These are phyloP conservation scores for Musa troglodytarum DNA, from an alignment of 176 grass and related monocot genomes.

Conservation along the genomic window DNA sequence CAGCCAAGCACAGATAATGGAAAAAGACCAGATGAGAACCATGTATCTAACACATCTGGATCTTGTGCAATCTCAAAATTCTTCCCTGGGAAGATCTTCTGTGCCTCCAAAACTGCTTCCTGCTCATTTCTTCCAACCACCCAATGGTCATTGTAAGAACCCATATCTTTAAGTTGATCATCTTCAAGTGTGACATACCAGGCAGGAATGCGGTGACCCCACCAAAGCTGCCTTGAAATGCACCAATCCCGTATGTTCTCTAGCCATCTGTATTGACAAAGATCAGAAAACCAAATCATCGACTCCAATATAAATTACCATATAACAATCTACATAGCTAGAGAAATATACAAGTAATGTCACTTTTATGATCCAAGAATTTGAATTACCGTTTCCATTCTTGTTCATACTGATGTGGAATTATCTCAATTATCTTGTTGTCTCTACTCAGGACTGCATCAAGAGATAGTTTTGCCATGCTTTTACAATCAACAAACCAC, in stretches of 20 bases:
- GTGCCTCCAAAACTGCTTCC: constrained; percentile 52
- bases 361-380: not conserved
- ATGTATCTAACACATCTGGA: constrained; percentile 91
- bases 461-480: constrained; percentile 69
- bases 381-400: constrained; percentile 82
- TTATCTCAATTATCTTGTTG: constrained; percentile 72
- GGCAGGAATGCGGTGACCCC: constrained; percentile 76
- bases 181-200: constrained; percentile 80
- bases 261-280: constrained; percentile 53
- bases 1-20: constrained; percentile 78
- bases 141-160: constrained; percentile 64
- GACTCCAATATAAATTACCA: not conserved
- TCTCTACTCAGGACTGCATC: constrained; percentile 50
- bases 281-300: not conserved
- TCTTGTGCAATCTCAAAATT: constrained; percentile 58
- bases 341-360: not conserved
- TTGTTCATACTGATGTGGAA: constrained; percentile 85
- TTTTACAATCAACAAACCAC: constrained; percentile 78
- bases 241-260: constrained; percentile 95
- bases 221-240: constrained; percentile 88
- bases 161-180: constrained; percentile 44
- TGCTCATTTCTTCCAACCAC: constrained; percentile 78
- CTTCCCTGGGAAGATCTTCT: constrained; percentile 49
- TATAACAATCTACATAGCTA: not conserved
- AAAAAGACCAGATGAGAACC: constrained; percentile 90